Evolutionary conservation across 78 protist genomes (phyloP), one percentile per base, ranked within the genome.

Genomic region (Reticulomyxa filosa): DNA sequence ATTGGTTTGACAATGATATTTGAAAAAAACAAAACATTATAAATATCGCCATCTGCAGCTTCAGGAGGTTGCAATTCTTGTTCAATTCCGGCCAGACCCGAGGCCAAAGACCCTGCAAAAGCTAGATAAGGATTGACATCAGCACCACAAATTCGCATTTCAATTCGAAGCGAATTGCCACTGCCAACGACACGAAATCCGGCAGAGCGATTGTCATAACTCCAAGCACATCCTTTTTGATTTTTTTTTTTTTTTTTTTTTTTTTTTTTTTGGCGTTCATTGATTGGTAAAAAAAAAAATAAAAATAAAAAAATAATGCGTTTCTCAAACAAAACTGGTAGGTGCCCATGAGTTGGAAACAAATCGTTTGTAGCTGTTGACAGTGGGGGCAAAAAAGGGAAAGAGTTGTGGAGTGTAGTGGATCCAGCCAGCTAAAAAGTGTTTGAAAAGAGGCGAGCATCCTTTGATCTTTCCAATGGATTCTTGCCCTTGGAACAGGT

Each of bases 151-250:
- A 66, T 42, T 5, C 71, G 71, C 6, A 13, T 17, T 38, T 66
- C 71, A 11, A 66, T 48, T 7, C 71, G 29, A 22, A 53, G 23
- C 11, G 62, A 38, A 13, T 63, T 23, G 8, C 62, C 71, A 22
- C 33, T 30, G n/a, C 71, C 71, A 11, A 66, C 71, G 11, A 66
- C 34, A 17, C 71, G 57, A 29, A 66, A 66, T 22, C 71, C 71
- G 8, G 71, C 71, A 11, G 71, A 53, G 57, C 71, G 62, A 48
- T 66, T 66, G 33, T 66, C 71, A 0, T 10, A 10, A 25, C 62
- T 53, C 71, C 71, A 66, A 0, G 71, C 71, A 6, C n/a, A n/a
- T n/a, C n/a, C n/a, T n/a, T n/a, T n/a, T n/a, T n/a, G n/a, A n/a
- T n/a, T n/a, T n/a, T n/a, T n/a, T n/a, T n/a, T n/a, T n/a, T n/a